Conservation (phyloP, 202 grass and related monocot species). For the Setaria italica region DNA sequence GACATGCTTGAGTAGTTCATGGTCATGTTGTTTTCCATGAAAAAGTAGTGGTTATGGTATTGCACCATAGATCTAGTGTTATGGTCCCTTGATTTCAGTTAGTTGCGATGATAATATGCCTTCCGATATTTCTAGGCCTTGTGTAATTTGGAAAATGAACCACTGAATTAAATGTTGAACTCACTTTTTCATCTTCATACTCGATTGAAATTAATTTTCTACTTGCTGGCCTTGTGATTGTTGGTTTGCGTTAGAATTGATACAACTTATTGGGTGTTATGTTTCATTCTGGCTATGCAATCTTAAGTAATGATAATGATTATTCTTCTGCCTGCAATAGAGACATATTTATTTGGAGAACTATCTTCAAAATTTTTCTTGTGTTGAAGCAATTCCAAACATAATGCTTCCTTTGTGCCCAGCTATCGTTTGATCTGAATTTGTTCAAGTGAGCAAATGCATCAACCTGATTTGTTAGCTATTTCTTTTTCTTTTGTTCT, state of each 20-base stretch:
- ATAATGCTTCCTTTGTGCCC: constrained; percentile 26
- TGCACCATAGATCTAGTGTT: constrained; percentile 9
- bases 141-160: constrained; percentile 21
- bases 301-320: constrained; percentile 7
- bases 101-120: not conserved
- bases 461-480: constrained; percentile 16
- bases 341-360: not conserved
- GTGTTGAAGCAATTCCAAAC: not conserved
- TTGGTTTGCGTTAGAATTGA: not conserved
- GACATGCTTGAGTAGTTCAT: constrained; percentile 6
- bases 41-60: not conserved
- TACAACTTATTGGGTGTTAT: constrained; percentile 6
- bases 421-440: constrained; percentile 12
- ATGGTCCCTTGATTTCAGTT: not conserved
- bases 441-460: not conserved
- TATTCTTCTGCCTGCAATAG: constrained; percentile 6
- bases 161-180: not conserved
- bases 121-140: constrained; percentile 21
- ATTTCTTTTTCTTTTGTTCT: not conserved
- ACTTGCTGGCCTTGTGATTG: not conserved
- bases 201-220: not conserved
- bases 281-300: not conserved
- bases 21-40: not conserved
- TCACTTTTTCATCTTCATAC: constrained; percentile 6
- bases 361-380: not conserved